phyloP scores from a whole-genome alignment of 768 basidiomycete genomes.

The Phylloporus rhodoxanthus region DNA sequence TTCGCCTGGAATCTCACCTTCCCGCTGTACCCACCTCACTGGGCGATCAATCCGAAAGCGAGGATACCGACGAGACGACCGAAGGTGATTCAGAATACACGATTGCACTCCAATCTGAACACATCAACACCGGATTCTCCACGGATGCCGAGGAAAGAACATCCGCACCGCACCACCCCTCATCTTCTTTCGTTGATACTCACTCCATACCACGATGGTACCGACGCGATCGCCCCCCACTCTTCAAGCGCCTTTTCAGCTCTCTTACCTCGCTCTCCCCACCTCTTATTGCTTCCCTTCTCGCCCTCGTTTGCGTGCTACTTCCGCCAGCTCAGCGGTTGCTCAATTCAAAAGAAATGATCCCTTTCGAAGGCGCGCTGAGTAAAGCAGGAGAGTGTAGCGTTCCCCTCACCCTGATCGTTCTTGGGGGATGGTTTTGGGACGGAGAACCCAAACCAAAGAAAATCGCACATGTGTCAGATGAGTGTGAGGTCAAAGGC shows the following conservation, averaged over 20 bases:
- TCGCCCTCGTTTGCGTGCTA: slow-evolving; percentile 73
- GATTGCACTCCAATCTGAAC: slow-evolving; percentile 5
- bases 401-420: slow-evolving; percentile 84
- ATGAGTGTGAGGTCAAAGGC: not conserved
- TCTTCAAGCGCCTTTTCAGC: not conserved
- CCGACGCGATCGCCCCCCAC: not conserved
- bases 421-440: slow-evolving; percentile 91
- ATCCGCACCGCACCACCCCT: not conserved
- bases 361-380: slow-evolving; percentile 64
- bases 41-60: slow-evolving; percentile 25
- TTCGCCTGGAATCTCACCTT: slow-evolving; percentile 10
- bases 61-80: slow-evolving; percentile 13
- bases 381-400: slow-evolving; percentile 66
- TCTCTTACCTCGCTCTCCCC: slow-evolving; percentile 70
- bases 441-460: slow-evolving; percentile 22
- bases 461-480: not conserved
- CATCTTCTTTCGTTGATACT: not conserved
- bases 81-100: slow-evolving; percentile 22
- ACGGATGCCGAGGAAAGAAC: slow-evolving; percentile 12
- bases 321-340: slow-evolving; percentile 67
- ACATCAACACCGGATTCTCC: slow-evolving; percentile 6
- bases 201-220: slow-evolving; percentile 7
- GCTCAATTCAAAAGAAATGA: slow-evolving; percentile 53
- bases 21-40: slow-evolving; percentile 19
- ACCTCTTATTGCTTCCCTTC: slow-evolving; percentile 75